Evolutionary conservation across 306 rosid species (phyloP).

Genomic region (Lupinus albus): DNA sequence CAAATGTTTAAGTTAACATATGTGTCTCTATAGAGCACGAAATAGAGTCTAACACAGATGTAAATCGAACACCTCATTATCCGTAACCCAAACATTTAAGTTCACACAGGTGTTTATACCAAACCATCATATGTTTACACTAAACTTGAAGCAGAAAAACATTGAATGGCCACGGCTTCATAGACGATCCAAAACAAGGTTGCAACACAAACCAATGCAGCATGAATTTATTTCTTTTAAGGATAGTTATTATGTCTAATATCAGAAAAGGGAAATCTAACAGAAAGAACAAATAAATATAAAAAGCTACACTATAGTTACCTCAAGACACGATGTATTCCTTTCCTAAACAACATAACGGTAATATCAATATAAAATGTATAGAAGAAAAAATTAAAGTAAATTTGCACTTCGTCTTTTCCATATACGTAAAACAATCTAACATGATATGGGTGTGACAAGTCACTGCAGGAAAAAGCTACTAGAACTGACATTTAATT

Average conservation of each 20-base stretch:
- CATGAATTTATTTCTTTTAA: not conserved
- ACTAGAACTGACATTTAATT: conserved; percentile 61
- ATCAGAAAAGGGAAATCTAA: conserved; percentile 2
- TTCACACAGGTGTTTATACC: not conserved
- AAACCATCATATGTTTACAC: not conserved
- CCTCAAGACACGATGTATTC: not conserved
- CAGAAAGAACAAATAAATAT: conserved; percentile 19
- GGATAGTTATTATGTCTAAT: not conserved
- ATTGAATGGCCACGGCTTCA: not conserved
- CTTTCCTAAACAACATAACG: conserved; percentile 4
- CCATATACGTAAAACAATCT: not conserved
- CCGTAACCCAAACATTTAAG: not conserved
- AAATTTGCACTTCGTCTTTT: not conserved
- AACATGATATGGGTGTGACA: conserved; percentile 1
- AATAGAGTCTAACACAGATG: not conserved
- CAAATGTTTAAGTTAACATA: not conserved
- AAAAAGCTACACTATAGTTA: not conserved
- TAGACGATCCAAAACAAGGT: not conserved
- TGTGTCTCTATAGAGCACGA: not conserved
- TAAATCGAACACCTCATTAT: conserved; percentile 1
- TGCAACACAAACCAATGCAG: not conserved
- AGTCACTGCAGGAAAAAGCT: conserved; percentile 36
- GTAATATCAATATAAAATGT: conserved; percentile 13
- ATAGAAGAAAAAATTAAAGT: not conserved
- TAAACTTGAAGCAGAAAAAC: conserved; percentile 1